Conservation (phyloP, 164 flowering plant genomes). For the Vitis labrusca region DNA sequence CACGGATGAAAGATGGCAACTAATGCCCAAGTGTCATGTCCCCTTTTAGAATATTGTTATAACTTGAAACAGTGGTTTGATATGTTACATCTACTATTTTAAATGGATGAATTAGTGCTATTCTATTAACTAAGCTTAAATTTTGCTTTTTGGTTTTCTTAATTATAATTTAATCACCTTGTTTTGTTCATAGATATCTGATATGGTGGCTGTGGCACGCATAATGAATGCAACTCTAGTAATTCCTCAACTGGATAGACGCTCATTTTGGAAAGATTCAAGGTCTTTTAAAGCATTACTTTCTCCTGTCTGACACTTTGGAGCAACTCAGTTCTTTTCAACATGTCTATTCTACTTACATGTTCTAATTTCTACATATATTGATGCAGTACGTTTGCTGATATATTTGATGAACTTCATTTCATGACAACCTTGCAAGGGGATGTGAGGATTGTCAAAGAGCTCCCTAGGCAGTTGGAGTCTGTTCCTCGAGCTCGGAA, state of each 20-base stretch:
- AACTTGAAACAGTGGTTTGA: background rate
- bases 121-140: background rate
- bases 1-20: too few species aligned
- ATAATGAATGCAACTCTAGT: constrained; percentile 94
- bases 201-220: constrained; percentile 96
- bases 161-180: background rate
- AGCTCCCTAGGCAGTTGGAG: constrained; percentile 82
- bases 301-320: constrained; percentile 1
- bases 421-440: constrained; percentile 64
- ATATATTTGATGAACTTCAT: constrained; percentile 84
- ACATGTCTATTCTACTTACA: background rate
- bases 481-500: constrained; percentile 78
- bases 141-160: constrained; percentile 6
- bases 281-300: constrained; percentile 47
- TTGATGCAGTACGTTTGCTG: constrained; percentile 67
- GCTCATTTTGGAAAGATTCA: constrained; percentile 92
- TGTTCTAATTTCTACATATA: background rate
- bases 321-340: background rate
- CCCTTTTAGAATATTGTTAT: background rate
- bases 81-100: background rate
- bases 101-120: background rate
- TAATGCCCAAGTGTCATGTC: too few species aligned
- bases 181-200: constrained; percentile 58
- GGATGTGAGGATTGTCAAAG: constrained; percentile 73
- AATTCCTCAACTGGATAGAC: constrained; percentile 89